A percentile compares a stretch with the other conserved stretches of the same genome.
Conservation (phyloP, 2,329 filamentous ascomycete genomes). For the Grosmannia huntii region DNA sequence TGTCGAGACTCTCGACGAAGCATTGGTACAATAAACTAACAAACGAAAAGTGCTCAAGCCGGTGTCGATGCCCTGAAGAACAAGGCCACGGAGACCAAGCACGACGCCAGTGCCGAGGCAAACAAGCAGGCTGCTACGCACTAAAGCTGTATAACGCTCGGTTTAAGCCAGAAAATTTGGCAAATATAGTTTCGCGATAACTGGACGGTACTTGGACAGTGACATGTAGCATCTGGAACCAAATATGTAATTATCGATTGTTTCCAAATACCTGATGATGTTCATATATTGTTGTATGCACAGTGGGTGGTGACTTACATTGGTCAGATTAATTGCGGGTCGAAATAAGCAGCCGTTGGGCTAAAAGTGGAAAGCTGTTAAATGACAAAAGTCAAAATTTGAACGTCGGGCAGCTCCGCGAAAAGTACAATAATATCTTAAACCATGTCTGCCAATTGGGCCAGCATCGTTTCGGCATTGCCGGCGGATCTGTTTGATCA, state of each 20-base stretch:
- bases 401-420: no score
- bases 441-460: background rate
- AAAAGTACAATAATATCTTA: background rate
- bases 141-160: slow-evolving; percentile 14
- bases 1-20: slow-evolving; percentile 2
- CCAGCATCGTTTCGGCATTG: slow-evolving; percentile 17
- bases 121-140: slow-evolving; percentile 26
- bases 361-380: no score
- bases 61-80: slow-evolving; percentile 21
- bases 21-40: slow-evolving; percentile 3
- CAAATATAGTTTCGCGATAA: background rate
- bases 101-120: slow-evolving; percentile 22
- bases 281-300: no score
- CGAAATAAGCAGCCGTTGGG: no score
- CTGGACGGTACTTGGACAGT: background rate
- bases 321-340: no score
- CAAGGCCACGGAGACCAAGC: slow-evolving; percentile 20
- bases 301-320: no score
- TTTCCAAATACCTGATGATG: no score
- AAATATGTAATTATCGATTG: no score
- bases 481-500: slow-evolving; percentile 46
- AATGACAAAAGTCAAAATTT: no score
- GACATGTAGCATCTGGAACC: no score
- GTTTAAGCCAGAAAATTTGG: no score
- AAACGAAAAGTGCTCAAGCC: slow-evolving; percentile 15